Evolutionary conservation across 805 yeast species (phyloP).

Genomic region (Cyberlindnera mrakii): DNA sequence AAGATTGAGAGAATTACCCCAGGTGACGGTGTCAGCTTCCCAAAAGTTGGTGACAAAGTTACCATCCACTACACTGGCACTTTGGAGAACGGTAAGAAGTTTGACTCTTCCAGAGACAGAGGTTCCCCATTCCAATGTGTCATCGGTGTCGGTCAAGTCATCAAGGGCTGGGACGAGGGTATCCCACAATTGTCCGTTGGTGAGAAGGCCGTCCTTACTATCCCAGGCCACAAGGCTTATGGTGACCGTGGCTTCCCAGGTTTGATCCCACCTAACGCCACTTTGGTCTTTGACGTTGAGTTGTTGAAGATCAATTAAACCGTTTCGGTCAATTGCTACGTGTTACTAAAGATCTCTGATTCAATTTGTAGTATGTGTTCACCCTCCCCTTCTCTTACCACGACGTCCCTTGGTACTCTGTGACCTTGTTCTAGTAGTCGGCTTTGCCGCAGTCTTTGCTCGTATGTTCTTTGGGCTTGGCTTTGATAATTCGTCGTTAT

Average conservation of each 20-base stretch:
- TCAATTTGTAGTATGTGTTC: not conserved
- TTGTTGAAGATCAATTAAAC: constrained; percentile 41
- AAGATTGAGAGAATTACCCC: constrained; percentile 25
- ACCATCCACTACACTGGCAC: constrained; percentile 96
- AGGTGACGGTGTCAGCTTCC: constrained; percentile 83
- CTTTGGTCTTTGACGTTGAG: constrained; percentile 82
- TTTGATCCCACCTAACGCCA: constrained; percentile 93
- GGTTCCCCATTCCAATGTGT: constrained; percentile 91
- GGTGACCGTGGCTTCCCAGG: constrained; percentile 96
- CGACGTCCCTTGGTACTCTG: constrained; percentile 5
- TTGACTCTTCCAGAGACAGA: constrained; percentile 93
- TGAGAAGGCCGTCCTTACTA: constrained; percentile 86
- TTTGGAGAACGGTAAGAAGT: constrained; percentile 90
- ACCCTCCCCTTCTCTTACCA: constrained; percentile 1
- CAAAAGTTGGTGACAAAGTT: constrained; percentile 80
- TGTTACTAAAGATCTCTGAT: not conserved
- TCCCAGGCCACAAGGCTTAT: constrained; percentile 91
- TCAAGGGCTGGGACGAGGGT: constrained; percentile 94
- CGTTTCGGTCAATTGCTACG: not conserved
- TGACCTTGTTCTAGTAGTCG: constrained; percentile 1
- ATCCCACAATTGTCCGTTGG: constrained; percentile 91
- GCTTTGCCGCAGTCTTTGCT: not conserved
- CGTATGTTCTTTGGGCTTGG: constrained; percentile 2
- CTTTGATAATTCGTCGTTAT: not conserved
- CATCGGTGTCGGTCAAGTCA: constrained; percentile 95